Base-by-base conservation (phyloP, 768 basidiomycete genomes). In the Rhizopogon sp. region DNA sequence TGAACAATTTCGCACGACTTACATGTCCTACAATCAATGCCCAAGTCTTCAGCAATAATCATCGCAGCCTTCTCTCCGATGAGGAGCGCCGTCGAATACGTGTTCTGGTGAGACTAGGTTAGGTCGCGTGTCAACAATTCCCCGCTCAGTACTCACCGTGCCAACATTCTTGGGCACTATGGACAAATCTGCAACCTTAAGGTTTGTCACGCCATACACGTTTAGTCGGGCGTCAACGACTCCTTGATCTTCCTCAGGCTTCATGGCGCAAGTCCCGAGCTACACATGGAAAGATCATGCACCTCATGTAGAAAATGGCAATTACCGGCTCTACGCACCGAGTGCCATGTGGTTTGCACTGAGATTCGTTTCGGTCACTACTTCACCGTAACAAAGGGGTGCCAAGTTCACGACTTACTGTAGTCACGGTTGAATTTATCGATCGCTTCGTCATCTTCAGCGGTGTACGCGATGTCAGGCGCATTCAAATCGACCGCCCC, bases 231-330 rank as follows among this genome's bases (percentile, higher is more conserved):
- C 17, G 46, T 62, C 53, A 3, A 61, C 56, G 9, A 61, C 60
- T 7, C 60, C 56, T 17, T 77, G 79, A 42, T 74, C 54, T 16
- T 78, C 73, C 17, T 77, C 75, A 1, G 82, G 75, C 63, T 83
- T 85, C 85, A 87, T 87, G 1, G 83, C 78, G 54, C 84, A 86
- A 0, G 84, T 87, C 43, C 84, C 84, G 13, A 83, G 72, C 83
- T 84, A 50, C 5, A 43, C 1, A 37, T 28, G 37, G 5, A 47
- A 16, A n/a, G 14, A 13, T 8, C 54, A 22, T 40, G 52, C 5
- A 53, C 14, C 33, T 31, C 39, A 13, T 50, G 13, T 35, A 22
- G 20, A 45, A n/a, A 40, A 50, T 31, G 16, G 3, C 1, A 6
- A 37, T 40, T 22, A 31, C 6, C 0, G n/a, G 8, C 14, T 45